Conservation (phyloP, 257 asterid species). For the Hygrophila difformis region DNA sequence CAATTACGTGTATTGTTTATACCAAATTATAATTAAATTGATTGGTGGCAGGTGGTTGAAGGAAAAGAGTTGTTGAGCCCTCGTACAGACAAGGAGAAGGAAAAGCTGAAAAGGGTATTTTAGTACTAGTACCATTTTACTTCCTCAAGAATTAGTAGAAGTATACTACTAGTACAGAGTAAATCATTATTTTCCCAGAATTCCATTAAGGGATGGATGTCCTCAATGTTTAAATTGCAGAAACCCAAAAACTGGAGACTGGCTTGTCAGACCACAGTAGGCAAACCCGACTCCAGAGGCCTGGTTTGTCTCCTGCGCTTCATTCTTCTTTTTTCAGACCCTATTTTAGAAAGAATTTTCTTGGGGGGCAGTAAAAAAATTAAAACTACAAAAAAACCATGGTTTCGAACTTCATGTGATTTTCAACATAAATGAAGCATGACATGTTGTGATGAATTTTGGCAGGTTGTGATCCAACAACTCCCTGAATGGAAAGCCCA, state of each 20-base stretch:
- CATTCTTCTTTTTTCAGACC: not conserved
- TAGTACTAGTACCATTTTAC: too few relatives aligned
- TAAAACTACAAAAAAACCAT: too few relatives aligned
- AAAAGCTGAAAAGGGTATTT: conserved; percentile 61
- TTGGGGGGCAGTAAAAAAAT: too few relatives aligned
- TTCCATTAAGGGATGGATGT: too few relatives aligned
- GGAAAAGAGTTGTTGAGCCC: conserved; percentile 56
- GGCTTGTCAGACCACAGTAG: conserved; percentile 72
- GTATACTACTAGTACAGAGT: too few relatives aligned
- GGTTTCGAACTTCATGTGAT: too few relatives aligned
- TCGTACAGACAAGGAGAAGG: conserved; percentile 67
- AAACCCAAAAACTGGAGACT: conserved; percentile 81
- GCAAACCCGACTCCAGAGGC: conserved; percentile 61
- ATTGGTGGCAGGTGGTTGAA: conserved; percentile 44
- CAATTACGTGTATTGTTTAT: too few relatives aligned
- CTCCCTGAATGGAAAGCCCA: conserved; percentile 90
- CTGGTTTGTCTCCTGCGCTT: conserved; percentile 40
- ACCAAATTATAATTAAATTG: not conserved
- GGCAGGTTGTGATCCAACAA: conserved; percentile 64
- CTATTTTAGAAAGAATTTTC: too few relatives aligned
- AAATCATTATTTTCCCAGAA: too few relatives aligned
- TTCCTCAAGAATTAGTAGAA: too few relatives aligned
- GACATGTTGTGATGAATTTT: not conserved
- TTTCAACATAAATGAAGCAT: too few relatives aligned
- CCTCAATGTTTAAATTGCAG: too few relatives aligned